Evolutionary conservation across 202 grass and related monocot species (phyloP).

Genomic region (Zizania palustris): DNA sequence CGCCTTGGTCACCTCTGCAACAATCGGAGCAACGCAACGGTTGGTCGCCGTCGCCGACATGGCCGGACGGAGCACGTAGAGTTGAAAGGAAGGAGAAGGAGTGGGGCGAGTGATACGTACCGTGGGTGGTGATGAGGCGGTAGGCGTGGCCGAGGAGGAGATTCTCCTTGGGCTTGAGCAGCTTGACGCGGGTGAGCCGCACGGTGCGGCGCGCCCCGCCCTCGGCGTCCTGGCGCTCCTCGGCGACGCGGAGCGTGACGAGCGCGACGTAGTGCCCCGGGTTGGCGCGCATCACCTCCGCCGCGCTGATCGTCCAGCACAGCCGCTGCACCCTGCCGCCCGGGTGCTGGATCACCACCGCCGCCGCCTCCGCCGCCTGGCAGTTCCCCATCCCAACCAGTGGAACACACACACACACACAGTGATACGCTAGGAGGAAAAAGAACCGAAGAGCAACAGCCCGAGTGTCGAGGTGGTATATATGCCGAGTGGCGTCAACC

Average conservation of each 20-base stretch:
- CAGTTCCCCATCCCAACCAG: conserved; percentile 74
- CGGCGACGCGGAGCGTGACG: conserved; percentile 70
- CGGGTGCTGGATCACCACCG: conserved; percentile 76
- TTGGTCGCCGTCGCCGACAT: neutral
- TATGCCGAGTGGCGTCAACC: conserved; percentile 10
- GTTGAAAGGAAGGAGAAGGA: too few relatives aligned
- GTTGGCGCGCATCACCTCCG: conserved; percentile 88
- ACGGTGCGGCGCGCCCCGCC: conserved; percentile 54
- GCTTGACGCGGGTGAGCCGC: conserved; percentile 77
- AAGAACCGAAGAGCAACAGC: conserved; percentile 13
- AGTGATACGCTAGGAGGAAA: neutral
- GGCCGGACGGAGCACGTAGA: neutral
- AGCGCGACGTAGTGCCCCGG: conserved; percentile 92
- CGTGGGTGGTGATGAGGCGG: conserved; percentile 84
- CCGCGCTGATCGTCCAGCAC: conserved; percentile 63
- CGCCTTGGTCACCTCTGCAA: conserved; percentile 81
- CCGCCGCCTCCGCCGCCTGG: conserved; percentile 81
- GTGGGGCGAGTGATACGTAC: neutral
- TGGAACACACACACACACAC: neutral
- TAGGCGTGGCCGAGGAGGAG: conserved; percentile 82
- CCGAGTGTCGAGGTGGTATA: conserved; percentile 36
- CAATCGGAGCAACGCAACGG: neutral
- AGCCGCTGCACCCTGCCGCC: conserved; percentile 77
- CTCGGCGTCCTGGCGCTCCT: conserved; percentile 48
- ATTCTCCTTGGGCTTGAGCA: conserved; percentile 82